These are phyloP conservation scores for Wickerhamomyces bisporus DNA, from an alignment of 805 yeast genomes.

Conservation along the genomic window DNA sequence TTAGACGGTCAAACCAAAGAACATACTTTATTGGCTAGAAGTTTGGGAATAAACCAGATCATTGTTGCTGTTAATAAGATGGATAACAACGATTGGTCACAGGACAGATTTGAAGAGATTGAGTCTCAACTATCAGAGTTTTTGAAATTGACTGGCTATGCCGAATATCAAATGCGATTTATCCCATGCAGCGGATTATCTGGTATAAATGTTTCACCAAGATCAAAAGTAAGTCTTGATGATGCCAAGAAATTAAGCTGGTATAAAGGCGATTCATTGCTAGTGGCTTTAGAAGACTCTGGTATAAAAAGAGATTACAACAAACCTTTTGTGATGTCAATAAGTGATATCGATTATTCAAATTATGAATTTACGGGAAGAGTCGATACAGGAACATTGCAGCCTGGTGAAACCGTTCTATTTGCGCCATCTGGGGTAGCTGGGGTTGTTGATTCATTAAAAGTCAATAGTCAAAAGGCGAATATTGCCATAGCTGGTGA, in stretches of 20 bases:
- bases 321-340: conserved; percentile 85
- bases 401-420: conserved; percentile 86
- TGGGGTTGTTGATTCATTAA: conserved; percentile 86
- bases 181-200: conserved; percentile 91
- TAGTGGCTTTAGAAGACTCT: conserved; percentile 80
- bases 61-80: conserved; percentile 92
- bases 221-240: conserved; percentile 72
- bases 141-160: conserved; percentile 83
- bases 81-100: conserved; percentile 89
- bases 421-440: conserved; percentile 90
- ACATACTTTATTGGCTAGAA: conserved; percentile 87
- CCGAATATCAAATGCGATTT: conserved; percentile 77
- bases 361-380: conserved; percentile 93
- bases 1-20: conserved; percentile 95
- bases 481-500: conserved; percentile 85
- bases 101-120: conserved; percentile 75
- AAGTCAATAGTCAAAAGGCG: conserved; percentile 82
- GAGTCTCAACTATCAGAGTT: conserved; percentile 72
- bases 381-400: conserved; percentile 88
- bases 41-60: conserved; percentile 83
- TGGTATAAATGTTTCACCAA: conserved; percentile 86
- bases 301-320: conserved; percentile 78
- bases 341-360: conserved; percentile 78
- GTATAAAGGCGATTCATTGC: conserved; percentile 70
- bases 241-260: conserved; percentile 27